Evolutionary conservation across 2,329 filamentous ascomycete genomes (phyloP), one percentile per base, ranked within the genome.

Genomic region (Fusarium austroafricanum): DNA sequence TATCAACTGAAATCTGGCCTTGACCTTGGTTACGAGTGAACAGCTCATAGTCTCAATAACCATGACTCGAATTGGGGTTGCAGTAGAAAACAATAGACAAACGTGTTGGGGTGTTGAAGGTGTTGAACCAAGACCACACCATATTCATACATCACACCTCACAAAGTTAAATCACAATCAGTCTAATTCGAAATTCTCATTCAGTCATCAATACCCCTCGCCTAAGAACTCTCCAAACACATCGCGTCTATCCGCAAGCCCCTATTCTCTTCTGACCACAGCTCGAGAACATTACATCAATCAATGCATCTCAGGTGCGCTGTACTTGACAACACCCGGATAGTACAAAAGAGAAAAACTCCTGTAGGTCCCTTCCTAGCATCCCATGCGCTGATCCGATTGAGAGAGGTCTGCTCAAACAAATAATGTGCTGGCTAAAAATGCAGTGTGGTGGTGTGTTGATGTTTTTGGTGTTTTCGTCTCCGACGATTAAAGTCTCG

Each of bases 171-270:
- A 7, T 31, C 29, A 9, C 23, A 28, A 26, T 28, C 40, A 65
- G 50, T 56, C 56, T 68, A 58, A 55, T 68, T 64, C 58, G 35
- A 53, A 70, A 68, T 61, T 73, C 46, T 74, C 72, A 74, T 74
- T 74, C 71, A 74, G 47, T 74, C 72, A 65, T 74, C 69, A 74
- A 63, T 67, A 65, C 56, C 56, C 39, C 50, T 57, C 56, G 43
- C 54, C 62, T 53, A 64, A 46, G 42, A 65, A 71, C 59, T 55
- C 43, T 52, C 53, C 56, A 42, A 58, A 65, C 70, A 71, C 54
- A 67, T 62, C 37, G 56, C 55, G 62, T 71, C 65, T 68, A 73
- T 59, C 65, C 61, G 52, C 66, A 52, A 69, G 47, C 28, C 56
- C 40, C 35, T 56, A 46, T 45, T 47, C 61, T 68, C 51, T 55